Evolutionary conservation across 371 early-diverging fungal species (phyloP), one percentile per base, ranked within the genome.

Genomic region (Mortierella sp.): DNA sequence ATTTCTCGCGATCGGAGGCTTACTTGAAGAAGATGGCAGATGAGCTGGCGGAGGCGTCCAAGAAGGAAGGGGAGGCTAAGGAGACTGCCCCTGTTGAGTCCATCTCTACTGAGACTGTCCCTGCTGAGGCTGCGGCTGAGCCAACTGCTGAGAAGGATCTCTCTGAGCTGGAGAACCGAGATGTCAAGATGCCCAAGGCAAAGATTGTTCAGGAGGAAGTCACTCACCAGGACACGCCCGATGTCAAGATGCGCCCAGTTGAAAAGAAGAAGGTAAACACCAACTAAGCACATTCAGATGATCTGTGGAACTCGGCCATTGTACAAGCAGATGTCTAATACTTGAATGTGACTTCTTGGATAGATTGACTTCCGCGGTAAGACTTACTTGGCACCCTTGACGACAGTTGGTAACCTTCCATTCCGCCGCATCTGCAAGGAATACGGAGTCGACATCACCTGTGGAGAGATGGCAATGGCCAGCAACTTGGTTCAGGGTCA

Each of bases 361-460:
- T 73, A 90, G 72, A 91, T 97, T 40, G 95, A 97, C 82, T 95
- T 96, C 68, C 89, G 93, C 70, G 93, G 94, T 77, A 98, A 98
- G 75, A 92, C 95, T 13, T 99, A 98, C 80, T 90, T 98, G 68
- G 99, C 98, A 10, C 99, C 99, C 19, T 87, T 99, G 76, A 99
- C 99, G 0, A 98, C 98, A 5, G 97, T 98, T n/a, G 98, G 98
- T 29, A 98, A 99, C 85, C 88, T 99, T 47, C 99, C 99, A 43
- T 99, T 98, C 91, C 90, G 99, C 13, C 92, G 98, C 31, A 86
- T 98, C 44, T 97, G 97, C 86, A 98, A 98, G 83, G 92, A 88
- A 16, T 96, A 91, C 77, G 99, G 99, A 43, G 98, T 95, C 2
- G 99, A 98, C 83, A 94, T 99, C 58, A 99, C 99, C 4, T 97